phyloP scores from a whole-genome alignment of 2,329 filamentous ascomycete genomes.

The Endothia cerciana region DNA sequence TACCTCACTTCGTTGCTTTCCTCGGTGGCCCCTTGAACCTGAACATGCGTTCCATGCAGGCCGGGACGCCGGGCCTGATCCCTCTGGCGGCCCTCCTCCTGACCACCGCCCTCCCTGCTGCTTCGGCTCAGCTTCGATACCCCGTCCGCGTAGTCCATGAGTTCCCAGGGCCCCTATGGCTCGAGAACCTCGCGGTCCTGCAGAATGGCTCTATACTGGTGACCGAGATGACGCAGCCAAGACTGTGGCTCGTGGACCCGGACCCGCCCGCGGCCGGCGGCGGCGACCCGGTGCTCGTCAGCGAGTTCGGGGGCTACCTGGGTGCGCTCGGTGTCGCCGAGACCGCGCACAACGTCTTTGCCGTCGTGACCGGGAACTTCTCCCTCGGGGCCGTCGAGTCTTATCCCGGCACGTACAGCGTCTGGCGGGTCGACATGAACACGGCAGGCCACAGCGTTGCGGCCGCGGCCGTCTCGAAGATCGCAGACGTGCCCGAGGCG shows the following conservation, averaged over 20 bases:
- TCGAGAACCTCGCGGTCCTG: conserved; percentile 1
- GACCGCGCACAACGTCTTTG: background rate
- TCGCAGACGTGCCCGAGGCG: conserved; percentile 4
- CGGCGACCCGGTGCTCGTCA: background rate
- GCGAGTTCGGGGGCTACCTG: background rate
- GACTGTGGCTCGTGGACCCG: conserved; percentile 2
- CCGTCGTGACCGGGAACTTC: background rate
- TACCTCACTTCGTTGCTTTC: background rate
- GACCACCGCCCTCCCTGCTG: background rate
- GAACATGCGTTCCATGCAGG: background rate
- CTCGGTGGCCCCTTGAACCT: background rate
- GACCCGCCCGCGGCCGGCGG: background rate
- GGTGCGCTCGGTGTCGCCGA: background rate
- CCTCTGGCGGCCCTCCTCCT: background rate
- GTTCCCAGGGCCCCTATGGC: background rate
- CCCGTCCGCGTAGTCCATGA: background rate
- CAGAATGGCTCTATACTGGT: background rate
- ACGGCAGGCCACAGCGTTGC: background rate
- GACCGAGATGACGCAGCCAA: background rate
- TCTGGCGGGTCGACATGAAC: background rate
- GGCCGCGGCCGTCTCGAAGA: background rate
- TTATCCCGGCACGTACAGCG: background rate
- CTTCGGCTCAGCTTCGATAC: background rate
- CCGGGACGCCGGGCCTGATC: background rate
- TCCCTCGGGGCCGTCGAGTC: background rate